These are phyloP conservation scores for Fusarium virguliforme DNA, from an alignment of 2,329 filamentous ascomycete species.

Conservation along the genomic window DNA sequence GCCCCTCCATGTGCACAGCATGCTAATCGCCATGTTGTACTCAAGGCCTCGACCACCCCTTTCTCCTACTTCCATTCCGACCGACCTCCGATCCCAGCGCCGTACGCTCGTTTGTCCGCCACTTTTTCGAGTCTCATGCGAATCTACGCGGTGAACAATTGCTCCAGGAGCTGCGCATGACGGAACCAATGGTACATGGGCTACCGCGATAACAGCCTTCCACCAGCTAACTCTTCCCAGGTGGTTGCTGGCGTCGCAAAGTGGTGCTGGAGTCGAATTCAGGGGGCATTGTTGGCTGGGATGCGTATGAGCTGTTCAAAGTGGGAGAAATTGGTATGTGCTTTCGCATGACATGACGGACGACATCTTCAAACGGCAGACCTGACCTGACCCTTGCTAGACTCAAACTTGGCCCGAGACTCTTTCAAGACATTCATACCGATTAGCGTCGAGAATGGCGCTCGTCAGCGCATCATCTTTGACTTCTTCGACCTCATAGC, in stretches of 20 bases:
- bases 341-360: constrained; percentile 12
- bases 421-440: constrained; percentile 98
- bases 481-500: constrained; percentile 96
- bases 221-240: constrained; percentile 63
- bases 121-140: constrained; percentile 85
- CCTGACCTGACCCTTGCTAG: constrained; percentile 64
- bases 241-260: constrained; percentile 95
- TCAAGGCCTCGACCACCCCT: constrained; percentile 88
- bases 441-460: constrained; percentile 89
- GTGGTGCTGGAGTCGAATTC: constrained; percentile 97
- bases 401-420: constrained; percentile 91
- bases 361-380: constrained; percentile 18
- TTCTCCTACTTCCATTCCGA: constrained; percentile 93
- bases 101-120: constrained; percentile 91
- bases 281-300: constrained; percentile 95
- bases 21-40: constrained; percentile 44
- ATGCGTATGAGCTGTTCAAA: constrained; percentile 96
- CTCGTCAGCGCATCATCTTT: constrained; percentile 90
- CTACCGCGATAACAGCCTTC: background rate
- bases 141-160: constrained; percentile 79
- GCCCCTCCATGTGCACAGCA: constrained; percentile 13
- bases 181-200: constrained; percentile 87
- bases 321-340: constrained; percentile 87
- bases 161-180: constrained; percentile 89
- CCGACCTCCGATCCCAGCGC: constrained; percentile 93